Evolutionary conservation across 257 asterid species (phyloP).

Genomic region (Fraxinus quadrangulata): DNA sequence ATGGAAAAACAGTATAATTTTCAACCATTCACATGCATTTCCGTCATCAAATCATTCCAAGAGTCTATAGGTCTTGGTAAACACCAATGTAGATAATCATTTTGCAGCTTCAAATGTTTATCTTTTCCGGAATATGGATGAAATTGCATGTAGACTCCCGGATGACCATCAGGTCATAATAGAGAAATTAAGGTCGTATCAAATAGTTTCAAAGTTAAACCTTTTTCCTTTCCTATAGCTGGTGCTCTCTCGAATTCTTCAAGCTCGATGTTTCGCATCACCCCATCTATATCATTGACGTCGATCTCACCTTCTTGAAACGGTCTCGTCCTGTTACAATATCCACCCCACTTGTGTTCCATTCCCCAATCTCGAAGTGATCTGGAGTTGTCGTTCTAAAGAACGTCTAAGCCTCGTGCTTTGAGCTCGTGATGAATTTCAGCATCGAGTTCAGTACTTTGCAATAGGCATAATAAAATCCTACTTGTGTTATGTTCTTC

Average conservation of each 20-base stretch:
- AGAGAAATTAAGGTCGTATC: conserved; percentile 56
- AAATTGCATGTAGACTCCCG: conserved; percentile 62
- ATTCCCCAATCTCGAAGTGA: too few relatives aligned
- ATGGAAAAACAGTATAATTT: not conserved
- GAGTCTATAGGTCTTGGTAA: conserved; percentile 95
- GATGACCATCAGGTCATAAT: conserved; percentile 75
- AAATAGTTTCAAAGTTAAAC: conserved; percentile 39
- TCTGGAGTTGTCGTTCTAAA: too few relatives aligned
- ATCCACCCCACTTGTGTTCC: conserved; percentile 36
- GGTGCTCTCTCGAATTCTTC: conserved; percentile 51
- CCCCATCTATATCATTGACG: conserved; percentile 33
- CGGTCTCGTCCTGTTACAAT: conserved; percentile 64
- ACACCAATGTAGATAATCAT: conserved; percentile 97
- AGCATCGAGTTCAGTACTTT: too few relatives aligned
- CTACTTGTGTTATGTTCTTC: too few relatives aligned
- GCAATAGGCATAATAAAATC: too few relatives aligned
- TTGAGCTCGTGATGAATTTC: too few relatives aligned
- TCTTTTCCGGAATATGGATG: conserved; percentile 64
- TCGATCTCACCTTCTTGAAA: conserved; percentile 47
- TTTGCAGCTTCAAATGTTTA: conserved; percentile 52
- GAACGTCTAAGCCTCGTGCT: too few relatives aligned
- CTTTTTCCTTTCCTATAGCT: conserved; percentile 24
- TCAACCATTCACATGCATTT: conserved; percentile 39
- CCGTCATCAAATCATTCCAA: conserved; percentile 86
- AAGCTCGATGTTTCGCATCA: conserved; percentile 46